phyloP scores from a whole-genome alignment of 129 eudicot genomes.

The Lonicera japonica region DNA sequence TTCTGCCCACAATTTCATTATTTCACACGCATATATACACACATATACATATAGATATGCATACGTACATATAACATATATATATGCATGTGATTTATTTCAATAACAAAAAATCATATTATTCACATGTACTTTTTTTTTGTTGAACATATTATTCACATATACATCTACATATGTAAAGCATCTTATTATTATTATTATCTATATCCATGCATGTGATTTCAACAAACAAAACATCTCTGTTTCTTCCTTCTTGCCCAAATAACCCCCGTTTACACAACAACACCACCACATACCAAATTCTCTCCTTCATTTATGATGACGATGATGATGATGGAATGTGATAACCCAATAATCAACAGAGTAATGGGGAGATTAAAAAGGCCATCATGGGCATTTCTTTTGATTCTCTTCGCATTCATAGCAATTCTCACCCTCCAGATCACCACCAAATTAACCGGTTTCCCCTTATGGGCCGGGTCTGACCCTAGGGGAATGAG shows the following conservation, averaged over 20 bases:
- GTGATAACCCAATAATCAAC: conserved; percentile 29
- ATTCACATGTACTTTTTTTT: too few relatives aligned
- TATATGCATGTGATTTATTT: too few relatives aligned
- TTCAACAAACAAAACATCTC: too few relatives aligned
- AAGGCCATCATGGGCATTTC: conserved; percentile 61
- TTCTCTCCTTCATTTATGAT: too few relatives aligned
- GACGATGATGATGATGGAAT: conserved; percentile 31
- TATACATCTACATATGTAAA: too few relatives aligned
- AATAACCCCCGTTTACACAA: too few relatives aligned
- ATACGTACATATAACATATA: not conserved
- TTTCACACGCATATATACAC: not conserved
- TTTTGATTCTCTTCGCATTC: conserved; percentile 38
- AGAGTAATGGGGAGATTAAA: conserved; percentile 25
- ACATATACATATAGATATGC: not conserved
- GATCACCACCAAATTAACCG: conserved; percentile 29
- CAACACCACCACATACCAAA: too few relatives aligned
- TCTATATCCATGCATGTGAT: too few relatives aligned
- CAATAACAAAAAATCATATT: too few relatives aligned
- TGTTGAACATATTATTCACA: too few relatives aligned
- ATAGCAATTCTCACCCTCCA: conserved; percentile 42
- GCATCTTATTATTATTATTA: too few relatives aligned
- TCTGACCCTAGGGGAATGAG: conserved; percentile 23
- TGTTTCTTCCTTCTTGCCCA: too few relatives aligned
- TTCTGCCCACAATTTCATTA: not conserved
- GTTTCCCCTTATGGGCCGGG: conserved; percentile 7